Percentiles rank a stretch among this genome's conserved stretches.
Evolutionary conservation across 768 basidiomycete species (phyloP).

Genomic region (Hortiboletus flavorubellus): DNA sequence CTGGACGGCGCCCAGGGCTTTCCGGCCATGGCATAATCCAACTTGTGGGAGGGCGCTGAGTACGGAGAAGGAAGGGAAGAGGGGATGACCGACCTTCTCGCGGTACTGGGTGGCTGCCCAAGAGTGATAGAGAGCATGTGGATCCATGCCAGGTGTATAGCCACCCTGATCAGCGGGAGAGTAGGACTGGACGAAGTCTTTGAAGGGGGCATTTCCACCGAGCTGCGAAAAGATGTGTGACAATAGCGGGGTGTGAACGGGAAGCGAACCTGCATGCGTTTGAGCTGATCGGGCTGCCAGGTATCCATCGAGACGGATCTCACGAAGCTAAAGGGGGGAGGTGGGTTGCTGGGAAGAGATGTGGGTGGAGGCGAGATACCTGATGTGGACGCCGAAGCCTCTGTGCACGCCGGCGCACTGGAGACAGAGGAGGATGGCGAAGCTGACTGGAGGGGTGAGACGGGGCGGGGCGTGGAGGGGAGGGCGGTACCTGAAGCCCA

Average conservation of each 20-base stretch:
- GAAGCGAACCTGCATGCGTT: slow-evolving; percentile 76
- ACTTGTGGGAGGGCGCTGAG: slow-evolving; percentile 43
- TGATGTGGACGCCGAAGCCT: slow-evolving; percentile 93
- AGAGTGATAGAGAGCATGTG: slow-evolving; percentile 82
- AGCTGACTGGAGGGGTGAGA: slow-evolving; percentile 41
- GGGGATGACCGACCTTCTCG: slow-evolving; percentile 65
- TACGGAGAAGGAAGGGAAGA: not conserved
- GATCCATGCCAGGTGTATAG: slow-evolving; percentile 33
- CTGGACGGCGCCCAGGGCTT: slow-evolving; percentile 76
- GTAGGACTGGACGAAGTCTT: slow-evolving; percentile 73
- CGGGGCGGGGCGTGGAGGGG: not conserved
- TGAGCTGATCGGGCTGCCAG: slow-evolving; percentile 88
- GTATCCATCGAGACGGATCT: slow-evolving; percentile 96
- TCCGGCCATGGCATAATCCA: slow-evolving; percentile 73
- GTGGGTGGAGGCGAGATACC: slow-evolving; percentile 33
- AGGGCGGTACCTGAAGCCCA: slow-evolving; percentile 75
- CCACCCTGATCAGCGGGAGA: slow-evolving; percentile 64
- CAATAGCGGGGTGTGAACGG: not conserved
- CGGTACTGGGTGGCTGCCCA: slow-evolving; percentile 96
- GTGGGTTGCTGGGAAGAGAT: not conserved
- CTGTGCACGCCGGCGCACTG: slow-evolving; percentile 83
- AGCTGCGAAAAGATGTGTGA: slow-evolving; percentile 43
- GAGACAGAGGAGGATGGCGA: slow-evolving; percentile 88
- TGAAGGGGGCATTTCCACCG: slow-evolving; percentile 86
- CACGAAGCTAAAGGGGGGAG: slow-evolving; percentile 60